phyloP scores from a whole-genome alignment of 2,329 filamentous ascomycete species.

The Alternaria angustiovoidea region DNA sequence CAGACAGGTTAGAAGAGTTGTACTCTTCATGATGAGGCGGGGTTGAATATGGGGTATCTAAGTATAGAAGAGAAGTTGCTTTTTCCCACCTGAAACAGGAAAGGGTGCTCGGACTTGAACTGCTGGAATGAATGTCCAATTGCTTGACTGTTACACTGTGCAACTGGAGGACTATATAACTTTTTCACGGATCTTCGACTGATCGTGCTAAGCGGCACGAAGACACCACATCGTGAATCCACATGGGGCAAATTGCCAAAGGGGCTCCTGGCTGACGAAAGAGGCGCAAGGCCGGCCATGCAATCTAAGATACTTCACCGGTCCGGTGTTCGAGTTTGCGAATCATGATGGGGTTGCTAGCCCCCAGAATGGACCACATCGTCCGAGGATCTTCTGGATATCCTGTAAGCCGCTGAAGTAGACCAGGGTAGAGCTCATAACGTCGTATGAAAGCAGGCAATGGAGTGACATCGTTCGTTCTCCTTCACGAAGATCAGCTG shows the following conservation, averaged over 20 bases:
- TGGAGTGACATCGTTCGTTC: slow-evolving; percentile 1
- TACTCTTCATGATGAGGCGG: slow-evolving; percentile 1
- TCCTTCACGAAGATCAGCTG: not conserved
- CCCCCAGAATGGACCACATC: not conserved
- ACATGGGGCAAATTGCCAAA: not conserved
- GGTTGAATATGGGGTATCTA: not conserved
- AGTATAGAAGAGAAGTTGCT: slow-evolving; percentile 1
- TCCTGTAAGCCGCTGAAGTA: not conserved
- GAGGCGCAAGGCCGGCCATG: not conserved
- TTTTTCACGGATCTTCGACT: not conserved
- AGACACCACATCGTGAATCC: not conserved
- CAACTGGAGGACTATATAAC: slow-evolving; percentile 3
- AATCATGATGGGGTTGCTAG: not conserved
- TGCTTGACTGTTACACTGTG: not conserved
- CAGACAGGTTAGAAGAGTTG: slow-evolving; percentile 7
- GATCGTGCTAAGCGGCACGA: not conserved
- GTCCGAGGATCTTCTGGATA: not conserved
- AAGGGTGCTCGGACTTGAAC: not conserved
- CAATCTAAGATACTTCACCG: slow-evolving; percentile 1
- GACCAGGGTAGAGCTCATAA: not conserved
- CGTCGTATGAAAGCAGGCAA: not conserved
- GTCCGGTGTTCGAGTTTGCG: not conserved
- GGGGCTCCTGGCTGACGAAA: not conserved
- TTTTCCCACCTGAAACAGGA: not conserved
- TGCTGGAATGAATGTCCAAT: not conserved